phyloP scores from a whole-genome alignment of 2,329 filamentous ascomycete genomes.

The Sodiomyces alkalinus region DNA sequence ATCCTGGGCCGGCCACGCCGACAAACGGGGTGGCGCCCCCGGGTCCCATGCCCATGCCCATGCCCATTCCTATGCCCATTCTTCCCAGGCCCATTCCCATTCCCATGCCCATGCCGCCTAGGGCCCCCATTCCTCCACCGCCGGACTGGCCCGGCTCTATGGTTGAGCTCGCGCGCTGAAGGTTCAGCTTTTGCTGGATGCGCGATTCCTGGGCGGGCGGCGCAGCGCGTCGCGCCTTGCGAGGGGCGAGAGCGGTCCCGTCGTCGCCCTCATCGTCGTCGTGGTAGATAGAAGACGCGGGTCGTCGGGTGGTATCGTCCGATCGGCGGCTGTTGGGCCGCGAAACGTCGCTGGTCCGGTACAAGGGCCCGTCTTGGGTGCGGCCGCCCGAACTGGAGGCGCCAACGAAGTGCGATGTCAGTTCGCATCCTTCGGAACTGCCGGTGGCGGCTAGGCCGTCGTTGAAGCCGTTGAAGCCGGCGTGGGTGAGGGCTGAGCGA shows the following conservation, averaged over 20 bases:
- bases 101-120: constrained; percentile 10
- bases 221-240: constrained; percentile 22
- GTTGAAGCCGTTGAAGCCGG: constrained; percentile 15
- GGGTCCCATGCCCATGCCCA: constrained; percentile 11
- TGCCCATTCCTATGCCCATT: constrained; percentile 9
- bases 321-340: constrained; percentile 15
- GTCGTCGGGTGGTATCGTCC: constrained; percentile 14
- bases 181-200: constrained; percentile 61
- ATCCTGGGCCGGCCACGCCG: constrained; percentile 37
- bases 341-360: constrained; percentile 18
- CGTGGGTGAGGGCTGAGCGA: constrained; percentile 22
- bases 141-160: constrained; percentile 46
- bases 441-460: constrained; percentile 1
- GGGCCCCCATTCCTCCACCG: constrained; percentile 10
- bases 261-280: constrained; percentile 20
- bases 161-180: constrained; percentile 57
- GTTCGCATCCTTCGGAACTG: constrained; percentile 10
- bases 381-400: constrained; percentile 29
- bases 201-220: constrained; percentile 42
- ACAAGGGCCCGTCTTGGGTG: constrained; percentile 37
- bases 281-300: no score
- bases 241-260: constrained; percentile 30
- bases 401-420: constrained; percentile 47
- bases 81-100: constrained; percentile 12
- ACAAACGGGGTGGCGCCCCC: constrained; percentile 31